Conservation (phyloP, 352 stramenopile genomes). For the Blastocystis hominis region DNA sequence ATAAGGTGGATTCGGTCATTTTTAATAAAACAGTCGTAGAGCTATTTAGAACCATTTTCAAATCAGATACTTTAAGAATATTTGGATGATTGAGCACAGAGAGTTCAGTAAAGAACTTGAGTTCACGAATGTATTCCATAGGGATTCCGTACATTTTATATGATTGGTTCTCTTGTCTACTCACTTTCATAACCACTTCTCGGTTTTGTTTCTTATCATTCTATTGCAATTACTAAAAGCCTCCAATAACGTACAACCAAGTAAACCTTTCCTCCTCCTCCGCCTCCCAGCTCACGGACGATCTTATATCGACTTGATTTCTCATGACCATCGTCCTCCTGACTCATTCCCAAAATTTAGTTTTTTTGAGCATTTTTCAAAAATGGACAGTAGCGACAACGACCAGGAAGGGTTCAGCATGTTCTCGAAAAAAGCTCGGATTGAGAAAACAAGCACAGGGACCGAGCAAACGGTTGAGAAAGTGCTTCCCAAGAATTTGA, state of each 20-base stretch:
- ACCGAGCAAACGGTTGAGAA: background rate
- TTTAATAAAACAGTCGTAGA: slow-evolving; percentile 39
- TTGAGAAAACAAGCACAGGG: background rate
- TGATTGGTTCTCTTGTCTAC: too few relatives aligned
- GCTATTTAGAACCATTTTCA: background rate
- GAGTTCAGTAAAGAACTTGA: slow-evolving; percentile 41
- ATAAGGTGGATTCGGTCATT: slow-evolving; percentile 4
- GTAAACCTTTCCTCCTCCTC: slow-evolving; percentile 34
- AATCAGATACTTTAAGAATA: background rate
- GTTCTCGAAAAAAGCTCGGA: slow-evolving; percentile 22
- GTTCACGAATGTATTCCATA: slow-evolving; percentile 53
- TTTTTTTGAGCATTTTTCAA: background rate
- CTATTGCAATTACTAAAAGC: background rate
- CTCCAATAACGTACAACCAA: background rate
- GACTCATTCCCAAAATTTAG: background rate
- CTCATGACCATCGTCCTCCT: background rate
- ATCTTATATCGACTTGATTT: slow-evolving; percentile 41
- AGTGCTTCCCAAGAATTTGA: background rate
- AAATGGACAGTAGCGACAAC: slow-evolving; percentile 15
- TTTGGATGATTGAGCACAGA: slow-evolving; percentile 7
- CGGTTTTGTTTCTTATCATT: background rate
- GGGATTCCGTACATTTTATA: background rate
- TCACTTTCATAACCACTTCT: slow-evolving; percentile 22
- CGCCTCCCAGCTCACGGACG: background rate
- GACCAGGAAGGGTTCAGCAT: background rate